These are phyloP conservation scores for Dalechampia spathulata DNA, from an alignment of 441 rosid species.

Conservation along the genomic window DNA sequence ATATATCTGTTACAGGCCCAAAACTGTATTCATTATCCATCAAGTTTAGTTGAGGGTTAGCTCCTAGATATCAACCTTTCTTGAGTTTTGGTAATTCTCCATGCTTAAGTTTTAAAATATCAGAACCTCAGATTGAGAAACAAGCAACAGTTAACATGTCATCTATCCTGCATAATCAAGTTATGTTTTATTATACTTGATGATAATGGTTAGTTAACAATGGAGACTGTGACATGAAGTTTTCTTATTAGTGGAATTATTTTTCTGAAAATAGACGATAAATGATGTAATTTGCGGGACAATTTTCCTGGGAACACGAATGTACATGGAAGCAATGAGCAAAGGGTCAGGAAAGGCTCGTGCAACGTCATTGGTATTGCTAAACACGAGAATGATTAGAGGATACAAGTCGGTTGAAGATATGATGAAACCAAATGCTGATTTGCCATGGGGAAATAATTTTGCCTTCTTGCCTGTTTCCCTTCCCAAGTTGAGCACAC, in stretches of 20 bases:
- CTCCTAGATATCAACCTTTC: too few species aligned
- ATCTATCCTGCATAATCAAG: too few species aligned
- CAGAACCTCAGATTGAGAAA: too few species aligned
- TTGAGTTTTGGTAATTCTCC: too few species aligned
- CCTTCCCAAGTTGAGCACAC: constrained; percentile 15
- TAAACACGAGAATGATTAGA: constrained; percentile 29
- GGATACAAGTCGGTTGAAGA: constrained; percentile 38
- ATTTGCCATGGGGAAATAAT: constrained; percentile 40
- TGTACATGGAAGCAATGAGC: constrained; percentile 33
- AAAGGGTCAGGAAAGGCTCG: constrained; percentile 3
- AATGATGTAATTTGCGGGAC: constrained; percentile 40
- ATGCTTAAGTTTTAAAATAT: too few species aligned
- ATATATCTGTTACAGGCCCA: too few species aligned
- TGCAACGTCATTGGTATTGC: constrained; percentile 34
- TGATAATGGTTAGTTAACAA: too few species aligned
- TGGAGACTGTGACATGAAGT: too few species aligned
- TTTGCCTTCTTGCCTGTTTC: constrained; percentile 32
- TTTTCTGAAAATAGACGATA: constrained; percentile 20
- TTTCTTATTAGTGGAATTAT: background rate
- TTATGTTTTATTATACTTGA: too few species aligned
- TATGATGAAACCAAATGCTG: constrained; percentile 30
- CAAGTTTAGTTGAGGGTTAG: too few species aligned
- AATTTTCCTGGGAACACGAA: constrained; percentile 32
- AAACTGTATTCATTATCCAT: too few species aligned
- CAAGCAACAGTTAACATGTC: too few species aligned